These are phyloP conservation scores for Aechmea fasciata DNA, from an alignment of 176 grass and related monocot species.

Conservation along the genomic window DNA sequence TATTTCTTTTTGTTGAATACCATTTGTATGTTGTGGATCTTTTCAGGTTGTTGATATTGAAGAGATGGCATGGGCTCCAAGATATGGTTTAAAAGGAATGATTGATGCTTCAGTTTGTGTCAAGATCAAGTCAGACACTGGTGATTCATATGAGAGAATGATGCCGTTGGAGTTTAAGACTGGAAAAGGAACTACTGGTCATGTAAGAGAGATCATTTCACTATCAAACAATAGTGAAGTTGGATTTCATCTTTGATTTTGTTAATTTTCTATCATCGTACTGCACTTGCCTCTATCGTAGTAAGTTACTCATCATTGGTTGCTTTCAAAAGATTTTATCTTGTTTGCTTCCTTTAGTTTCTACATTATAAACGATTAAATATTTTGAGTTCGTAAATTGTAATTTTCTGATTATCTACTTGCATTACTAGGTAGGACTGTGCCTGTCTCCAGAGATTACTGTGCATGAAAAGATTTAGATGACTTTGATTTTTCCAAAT, in stretches of 20 bases:
- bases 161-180: conserved; percentile 96
- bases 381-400: too few relatives aligned
- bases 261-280: not conserved
- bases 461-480: too few relatives aligned
- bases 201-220: conserved; percentile 46
- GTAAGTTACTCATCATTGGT: too few relatives aligned
- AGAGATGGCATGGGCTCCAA: conserved; percentile 95
- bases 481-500: too few relatives aligned
- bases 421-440: too few relatives aligned
- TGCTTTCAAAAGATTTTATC: too few relatives aligned
- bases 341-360: too few relatives aligned
- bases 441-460: too few relatives aligned
- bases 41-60: conserved; percentile 92
- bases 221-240: not conserved
- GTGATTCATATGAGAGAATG: conserved; percentile 46
- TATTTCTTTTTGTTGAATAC: not conserved
- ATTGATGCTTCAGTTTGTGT: conserved; percentile 80
- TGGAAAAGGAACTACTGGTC: conserved; percentile 84
- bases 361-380: too few relatives aligned
- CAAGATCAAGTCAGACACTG: conserved; percentile 42
- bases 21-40: not conserved
- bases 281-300: not conserved
- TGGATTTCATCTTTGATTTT: not conserved
- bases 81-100: conserved; percentile 82
- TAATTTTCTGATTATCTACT: too few relatives aligned